Conservation (phyloP, 306 rosid genomes). For the Purshia tridentata region DNA sequence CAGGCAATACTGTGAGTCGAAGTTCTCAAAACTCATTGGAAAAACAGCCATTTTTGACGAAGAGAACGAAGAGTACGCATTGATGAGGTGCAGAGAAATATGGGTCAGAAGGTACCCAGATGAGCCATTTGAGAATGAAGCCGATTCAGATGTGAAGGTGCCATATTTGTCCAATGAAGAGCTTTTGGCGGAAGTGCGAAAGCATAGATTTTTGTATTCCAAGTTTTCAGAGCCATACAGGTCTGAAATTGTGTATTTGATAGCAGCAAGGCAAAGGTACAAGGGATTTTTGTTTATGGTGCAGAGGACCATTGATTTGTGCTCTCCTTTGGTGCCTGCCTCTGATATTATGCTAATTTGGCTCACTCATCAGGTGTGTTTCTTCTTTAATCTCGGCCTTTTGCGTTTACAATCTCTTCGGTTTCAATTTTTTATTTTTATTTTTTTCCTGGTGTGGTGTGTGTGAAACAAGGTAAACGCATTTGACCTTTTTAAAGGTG, state of each 20-base stretch:
- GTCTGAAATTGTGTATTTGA: constrained; percentile 64
- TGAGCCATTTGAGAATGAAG: constrained; percentile 77
- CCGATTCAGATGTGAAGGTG: constrained; percentile 31
- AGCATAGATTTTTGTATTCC: constrained; percentile 45
- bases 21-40: constrained; percentile 65
- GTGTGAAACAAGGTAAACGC: no score
- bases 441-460: background rate
- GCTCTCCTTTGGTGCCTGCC: constrained; percentile 65
- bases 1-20: constrained; percentile 62
- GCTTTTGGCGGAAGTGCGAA: constrained; percentile 47
- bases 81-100: constrained; percentile 59
- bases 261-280: constrained; percentile 78
- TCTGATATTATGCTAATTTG: constrained; percentile 80
- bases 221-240: constrained; percentile 60
- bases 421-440: background rate
- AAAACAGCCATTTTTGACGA: constrained; percentile 65
- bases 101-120: constrained; percentile 65
- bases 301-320: constrained; percentile 44
- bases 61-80: constrained; percentile 85
- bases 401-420: no score
- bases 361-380: constrained; percentile 80
- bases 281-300: constrained; percentile 60
- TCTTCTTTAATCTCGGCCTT: background rate
- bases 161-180: constrained; percentile 23
- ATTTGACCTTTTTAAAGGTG: no score